Percentiles rank a stretch among this genome's conserved stretches.
These are phyloP conservation scores for Euclidium syriacum DNA, from an alignment of 345 rosid species.

Conservation along the genomic window DNA sequence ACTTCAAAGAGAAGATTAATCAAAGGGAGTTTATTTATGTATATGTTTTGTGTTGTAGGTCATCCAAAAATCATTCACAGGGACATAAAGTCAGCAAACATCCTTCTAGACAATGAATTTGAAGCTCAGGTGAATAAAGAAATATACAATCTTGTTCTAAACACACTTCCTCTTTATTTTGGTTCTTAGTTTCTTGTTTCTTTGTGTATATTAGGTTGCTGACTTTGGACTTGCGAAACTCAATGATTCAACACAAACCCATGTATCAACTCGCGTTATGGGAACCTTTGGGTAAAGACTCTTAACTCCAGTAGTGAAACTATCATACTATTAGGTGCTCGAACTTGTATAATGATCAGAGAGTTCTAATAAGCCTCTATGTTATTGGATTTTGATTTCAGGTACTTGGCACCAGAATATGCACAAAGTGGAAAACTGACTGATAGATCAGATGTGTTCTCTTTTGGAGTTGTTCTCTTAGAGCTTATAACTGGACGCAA, in stretches of 20 bases:
- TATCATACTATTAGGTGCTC: neutral
- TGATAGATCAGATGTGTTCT: slow-evolving; percentile 90
- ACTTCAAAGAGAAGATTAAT: neutral
- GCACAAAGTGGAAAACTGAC: slow-evolving; percentile 95
- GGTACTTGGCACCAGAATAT: slow-evolving; percentile 96
- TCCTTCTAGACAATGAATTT: slow-evolving; percentile 65
- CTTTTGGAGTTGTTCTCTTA: slow-evolving; percentile 93
- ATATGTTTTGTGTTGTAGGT: slow-evolving; percentile 40
- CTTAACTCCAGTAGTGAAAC: neutral
- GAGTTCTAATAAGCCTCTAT: neutral
- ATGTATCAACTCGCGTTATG: slow-evolving; percentile 99
- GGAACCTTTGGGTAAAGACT: slow-evolving; percentile 85
- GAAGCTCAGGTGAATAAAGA: slow-evolving; percentile 75
- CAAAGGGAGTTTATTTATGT: neutral
- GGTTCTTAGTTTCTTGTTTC: neutral
- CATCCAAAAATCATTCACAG: slow-evolving; percentile 93
- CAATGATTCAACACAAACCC: slow-evolving; percentile 70
- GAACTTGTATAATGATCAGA: neutral
- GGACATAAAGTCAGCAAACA: slow-evolving; percentile 93
- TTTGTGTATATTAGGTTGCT: slow-evolving; percentile 65
- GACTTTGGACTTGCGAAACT: slow-evolving; percentile 98
- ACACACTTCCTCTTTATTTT: neutral
- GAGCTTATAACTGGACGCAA: slow-evolving; percentile 94
- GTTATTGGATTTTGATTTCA: slow-evolving; percentile 30
- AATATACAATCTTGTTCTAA: neutral